These are phyloP conservation scores for rapeseed (Brassica napus) DNA, from an alignment of 345 rosid species.

Conservation along the genomic window DNA sequence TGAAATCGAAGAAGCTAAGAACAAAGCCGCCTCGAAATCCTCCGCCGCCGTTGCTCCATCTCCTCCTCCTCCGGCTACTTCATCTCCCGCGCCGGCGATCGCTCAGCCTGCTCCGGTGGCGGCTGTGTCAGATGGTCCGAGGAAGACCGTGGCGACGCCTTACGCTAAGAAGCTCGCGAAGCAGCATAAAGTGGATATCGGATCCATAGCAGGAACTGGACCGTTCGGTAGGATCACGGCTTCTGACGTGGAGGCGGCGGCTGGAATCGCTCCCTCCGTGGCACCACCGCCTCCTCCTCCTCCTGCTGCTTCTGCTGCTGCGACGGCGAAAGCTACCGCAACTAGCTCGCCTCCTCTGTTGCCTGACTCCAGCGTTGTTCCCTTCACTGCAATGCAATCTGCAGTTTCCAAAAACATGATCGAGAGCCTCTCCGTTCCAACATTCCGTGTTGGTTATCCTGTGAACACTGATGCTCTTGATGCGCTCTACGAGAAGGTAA, in stretches of 20 bases:
- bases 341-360: slow-evolving; percentile 43
- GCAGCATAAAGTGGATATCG: slow-evolving; percentile 78
- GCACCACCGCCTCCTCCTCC: slow-evolving; percentile 34
- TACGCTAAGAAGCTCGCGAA: slow-evolving; percentile 88
- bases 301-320: background rate
- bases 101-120: slow-evolving; percentile 39
- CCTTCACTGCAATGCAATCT: slow-evolving; percentile 87
- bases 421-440: slow-evolving; percentile 82
- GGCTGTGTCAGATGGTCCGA: slow-evolving; percentile 49
- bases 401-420: slow-evolving; percentile 89
- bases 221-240: slow-evolving; percentile 80
- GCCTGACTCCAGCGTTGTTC: slow-evolving; percentile 75
- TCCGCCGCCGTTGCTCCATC: slow-evolving; percentile 39
- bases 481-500: slow-evolving; percentile 68
- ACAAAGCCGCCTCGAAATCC: slow-evolving; percentile 57
- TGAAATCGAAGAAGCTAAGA: slow-evolving; percentile 84
- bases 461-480: slow-evolving; percentile 79
- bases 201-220: slow-evolving; percentile 70
- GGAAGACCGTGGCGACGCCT: slow-evolving; percentile 72
- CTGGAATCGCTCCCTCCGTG: slow-evolving; percentile 61
- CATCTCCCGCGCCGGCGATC: slow-evolving; percentile 51
- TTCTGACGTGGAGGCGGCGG: slow-evolving; percentile 74
- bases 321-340: slow-evolving; percentile 43
- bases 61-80: slow-evolving; percentile 54
- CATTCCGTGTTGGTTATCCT: slow-evolving; percentile 93